Percentiles rank a stretch among this genome's conserved stretches.
Evolutionary conservation across 2,329 filamentous ascomycete genomes (phyloP).

Genomic region (Sclerotiophoma versabilis): DNA sequence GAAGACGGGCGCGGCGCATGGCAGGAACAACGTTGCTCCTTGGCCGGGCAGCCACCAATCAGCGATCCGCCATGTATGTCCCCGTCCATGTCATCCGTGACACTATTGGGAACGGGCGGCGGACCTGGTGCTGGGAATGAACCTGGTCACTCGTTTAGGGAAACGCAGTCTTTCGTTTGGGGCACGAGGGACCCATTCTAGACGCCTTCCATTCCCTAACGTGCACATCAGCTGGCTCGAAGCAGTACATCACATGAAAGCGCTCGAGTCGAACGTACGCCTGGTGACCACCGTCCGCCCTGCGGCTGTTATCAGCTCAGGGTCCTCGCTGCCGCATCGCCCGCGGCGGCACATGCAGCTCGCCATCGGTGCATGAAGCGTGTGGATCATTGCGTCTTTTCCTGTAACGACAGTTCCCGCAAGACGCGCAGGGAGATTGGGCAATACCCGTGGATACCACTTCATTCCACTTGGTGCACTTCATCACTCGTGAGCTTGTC

Average conservation of each 20-base stretch:
- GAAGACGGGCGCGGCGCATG: conserved; percentile 7
- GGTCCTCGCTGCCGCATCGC: conserved; percentile 17
- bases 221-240: conserved; percentile 12
- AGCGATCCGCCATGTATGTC: not conserved
- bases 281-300: conserved; percentile 8
- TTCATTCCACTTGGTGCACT: conserved; percentile 18
- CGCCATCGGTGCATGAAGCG: conserved; percentile 17
- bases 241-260: conserved; percentile 17
- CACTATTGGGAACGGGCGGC: conserved; percentile 6
- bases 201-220: not conserved
- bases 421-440: conserved; percentile 23
- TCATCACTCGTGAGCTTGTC: conserved; percentile 21
- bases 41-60: conserved; percentile 8
- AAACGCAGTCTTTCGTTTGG: not conserved
- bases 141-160: conserved; percentile 3
- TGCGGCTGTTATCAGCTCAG: conserved; percentile 19
- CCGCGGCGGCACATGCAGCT: conserved; percentile 22
- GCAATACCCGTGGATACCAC: conserved; percentile 19
- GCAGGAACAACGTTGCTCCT: conserved; percentile 14
- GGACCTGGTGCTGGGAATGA: conserved; percentile 14
- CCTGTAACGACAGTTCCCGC: conserved; percentile 31
- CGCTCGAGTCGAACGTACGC: conserved; percentile 2
- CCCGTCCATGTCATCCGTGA: conserved; percentile 2
- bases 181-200: not conserved
- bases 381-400: conserved; percentile 32